Conservation (phyloP, 2,329 filamentous ascomycete species). For the Epicoccum sorghinum region DNA sequence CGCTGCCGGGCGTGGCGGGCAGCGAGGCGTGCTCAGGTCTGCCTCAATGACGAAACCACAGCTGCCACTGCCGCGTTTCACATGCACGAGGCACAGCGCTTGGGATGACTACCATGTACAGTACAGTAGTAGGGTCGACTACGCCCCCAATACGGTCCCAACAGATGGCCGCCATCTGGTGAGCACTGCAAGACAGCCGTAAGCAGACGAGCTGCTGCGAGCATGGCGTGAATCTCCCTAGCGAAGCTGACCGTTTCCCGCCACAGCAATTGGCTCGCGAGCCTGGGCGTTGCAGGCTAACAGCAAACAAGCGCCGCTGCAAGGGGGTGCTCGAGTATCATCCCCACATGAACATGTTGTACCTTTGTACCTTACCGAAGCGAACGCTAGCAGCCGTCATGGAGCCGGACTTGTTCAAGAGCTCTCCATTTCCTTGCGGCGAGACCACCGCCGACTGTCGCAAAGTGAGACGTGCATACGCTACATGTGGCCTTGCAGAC, state of each 20-base stretch:
- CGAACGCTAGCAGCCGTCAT: conserved; percentile 42
- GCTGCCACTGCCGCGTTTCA: conserved; percentile 39
- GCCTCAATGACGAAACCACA: conserved; percentile 20
- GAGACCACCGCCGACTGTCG: conserved; percentile 4
- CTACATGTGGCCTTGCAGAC: conserved; percentile 14
- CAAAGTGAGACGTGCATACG: conserved; percentile 13
- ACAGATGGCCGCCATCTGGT: conserved; percentile 14
- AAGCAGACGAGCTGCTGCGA: conserved; percentile 22
- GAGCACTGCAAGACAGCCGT: conserved; percentile 18
- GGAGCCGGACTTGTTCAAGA: conserved; percentile 18
- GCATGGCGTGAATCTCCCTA: conserved; percentile 17
- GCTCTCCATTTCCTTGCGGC: background rate
- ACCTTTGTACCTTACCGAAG: conserved; percentile 50
- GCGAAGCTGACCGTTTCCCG: conserved; percentile 24
- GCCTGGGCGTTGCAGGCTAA: conserved; percentile 37
- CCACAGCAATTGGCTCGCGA: conserved; percentile 32
- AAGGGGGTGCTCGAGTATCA: conserved; percentile 43
- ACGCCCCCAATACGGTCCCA: conserved; percentile 9
- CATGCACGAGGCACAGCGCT: conserved; percentile 27
- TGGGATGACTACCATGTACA: conserved; percentile 21
- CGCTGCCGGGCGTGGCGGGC: conserved; percentile 5
- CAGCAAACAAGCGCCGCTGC: conserved; percentile 38
- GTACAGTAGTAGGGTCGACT: background rate
- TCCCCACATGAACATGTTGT: conserved; percentile 40
- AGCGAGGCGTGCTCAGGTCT: conserved; percentile 22